Percentiles rank a stretch among this genome's conserved stretches.
These are phyloP conservation scores for Leccinum subgranulosum DNA, from an alignment of 768 basidiomycete species.

Conservation along the genomic window DNA sequence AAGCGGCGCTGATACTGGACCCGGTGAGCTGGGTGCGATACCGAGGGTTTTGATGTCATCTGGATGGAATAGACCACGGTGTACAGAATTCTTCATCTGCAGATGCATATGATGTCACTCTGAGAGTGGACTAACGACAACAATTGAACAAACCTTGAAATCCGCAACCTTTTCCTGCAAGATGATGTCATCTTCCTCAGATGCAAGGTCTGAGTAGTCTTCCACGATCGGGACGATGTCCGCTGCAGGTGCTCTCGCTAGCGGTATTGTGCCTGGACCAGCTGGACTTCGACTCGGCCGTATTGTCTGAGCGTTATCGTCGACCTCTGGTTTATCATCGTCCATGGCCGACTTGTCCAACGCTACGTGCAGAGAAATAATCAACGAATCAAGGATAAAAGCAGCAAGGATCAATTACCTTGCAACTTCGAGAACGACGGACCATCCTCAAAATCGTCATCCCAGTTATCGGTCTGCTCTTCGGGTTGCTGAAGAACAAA, in stretches of 20 bases:
- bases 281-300: constrained; percentile 72
- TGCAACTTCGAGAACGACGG: constrained; percentile 85
- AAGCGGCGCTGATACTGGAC: constrained; percentile 67
- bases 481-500: constrained; percentile 72
- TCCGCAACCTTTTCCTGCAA: constrained; percentile 78
- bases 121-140: background rate
- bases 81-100: constrained; percentile 66
- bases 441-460: constrained; percentile 95
- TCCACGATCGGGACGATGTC: constrained; percentile 73
- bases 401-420: constrained; percentile 30
- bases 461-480: constrained; percentile 95
- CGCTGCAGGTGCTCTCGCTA: constrained; percentile 59
- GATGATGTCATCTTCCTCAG: constrained; percentile 70
- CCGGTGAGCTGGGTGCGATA: constrained; percentile 45
- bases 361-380: constrained; percentile 35
- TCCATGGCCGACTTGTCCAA: constrained; percentile 58
- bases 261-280: constrained; percentile 44
- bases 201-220: constrained; percentile 86
- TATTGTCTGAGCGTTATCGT: constrained; percentile 81
- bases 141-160: constrained; percentile 59
- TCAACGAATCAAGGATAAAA: background rate
- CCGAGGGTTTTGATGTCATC: constrained; percentile 85
- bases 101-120: background rate
- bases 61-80: constrained; percentile 82
- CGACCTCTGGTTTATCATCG: constrained; percentile 52